Evolutionary conservation across 2,329 filamentous ascomycete genomes (phyloP), one percentile per base, ranked within the genome.

Genomic region (Myotisia sp.): DNA sequence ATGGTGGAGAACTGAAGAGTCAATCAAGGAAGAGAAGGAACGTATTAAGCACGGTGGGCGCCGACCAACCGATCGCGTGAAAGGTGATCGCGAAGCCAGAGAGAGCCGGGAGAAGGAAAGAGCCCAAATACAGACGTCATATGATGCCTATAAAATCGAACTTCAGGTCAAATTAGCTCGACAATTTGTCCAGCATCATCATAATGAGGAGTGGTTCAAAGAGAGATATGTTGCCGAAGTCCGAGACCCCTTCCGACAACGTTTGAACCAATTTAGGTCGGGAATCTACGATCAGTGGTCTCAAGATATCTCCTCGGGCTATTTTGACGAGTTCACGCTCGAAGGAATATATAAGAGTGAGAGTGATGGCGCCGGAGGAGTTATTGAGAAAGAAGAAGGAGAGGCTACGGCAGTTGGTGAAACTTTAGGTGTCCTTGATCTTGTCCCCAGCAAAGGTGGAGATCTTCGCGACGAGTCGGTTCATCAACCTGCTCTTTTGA

Each of bases 201-300:
- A 92, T 54, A 76, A 76, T 27, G 90, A 98, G 55, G 87, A 98
- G 53, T 98, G 90, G 90, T 98, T 98, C 62, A 83, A 79, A 47
- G 90, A 98, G 59, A 77, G 84, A 53, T 98, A 98, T 48, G 77
- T 92, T 19, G 73, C 83, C 1, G 83, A 90, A 45, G 74, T 87
- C 36, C 70, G 82, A 34, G 77, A 86, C 44, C 68, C 71, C 2
- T 74, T 94, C 49, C 76, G 79, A 37, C 64, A 66, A 39, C 79
- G 83, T 48, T 64, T 95, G 34, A 79, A 79, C 55, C 79, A 85
- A 29, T 85, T 82, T 52, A 79, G 92, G 29, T 74, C 77, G 26
- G 74, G 72, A 9, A 73, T 76, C 34, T 94, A 90, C 56, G 72
- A 69, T 29, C 82, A 90, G 47, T 98, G 90, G 87, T 79, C 87